Base-by-base conservation (phyloP, 2,329 filamentous ascomycete species). In the Fusarium floridanum region DNA sequence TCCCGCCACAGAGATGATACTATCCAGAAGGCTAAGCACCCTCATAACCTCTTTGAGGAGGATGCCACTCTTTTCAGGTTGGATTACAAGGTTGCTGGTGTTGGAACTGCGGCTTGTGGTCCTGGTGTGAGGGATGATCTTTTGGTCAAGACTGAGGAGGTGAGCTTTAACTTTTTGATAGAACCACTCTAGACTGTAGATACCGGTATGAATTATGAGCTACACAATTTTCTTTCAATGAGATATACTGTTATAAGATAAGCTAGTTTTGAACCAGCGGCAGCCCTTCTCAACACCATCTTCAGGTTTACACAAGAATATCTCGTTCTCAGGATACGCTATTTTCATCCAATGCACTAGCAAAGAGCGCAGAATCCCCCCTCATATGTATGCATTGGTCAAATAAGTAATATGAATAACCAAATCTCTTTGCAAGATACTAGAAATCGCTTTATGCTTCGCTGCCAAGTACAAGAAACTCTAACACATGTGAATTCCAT, bases 21-120 rank as follows among this genome's bases (percentile, higher is more conserved):
- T 59, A 81, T 94, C 32, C 87, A 91, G 56, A 84, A 84, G 2
- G 91, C 91, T 4, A 86, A 83, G 50, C 92, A 94, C 79, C 92
- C 92, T 1, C 86, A 89, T 73, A 91, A 94, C 79, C 80, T 94
- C 64, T 83, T 83, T 4, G 85, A 85, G 70, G 85, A 88, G 74
- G 84, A 87, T 64, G 85, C 83, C 0, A 83, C 82, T 6, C 75
- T 86, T 39, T 71, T 88, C 43, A 80, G 85, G 36, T 74, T 88
- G n/a, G 85, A 87, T 71, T 82, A 81, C 1, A 80, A 80, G 70
- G 86, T 88, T n/a, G 84, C 86, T 0, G 87, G 87, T 3, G 85
- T 89, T 0, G 87, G 87, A 1, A 85, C 85, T 0, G 87, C 80
- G 1, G 86, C 86, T 1, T 89, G 86, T 65, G 87, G 87, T 5